Base-by-base conservation (phyloP, 177 flowering plant species). In the Vitis hybrid region DNA sequence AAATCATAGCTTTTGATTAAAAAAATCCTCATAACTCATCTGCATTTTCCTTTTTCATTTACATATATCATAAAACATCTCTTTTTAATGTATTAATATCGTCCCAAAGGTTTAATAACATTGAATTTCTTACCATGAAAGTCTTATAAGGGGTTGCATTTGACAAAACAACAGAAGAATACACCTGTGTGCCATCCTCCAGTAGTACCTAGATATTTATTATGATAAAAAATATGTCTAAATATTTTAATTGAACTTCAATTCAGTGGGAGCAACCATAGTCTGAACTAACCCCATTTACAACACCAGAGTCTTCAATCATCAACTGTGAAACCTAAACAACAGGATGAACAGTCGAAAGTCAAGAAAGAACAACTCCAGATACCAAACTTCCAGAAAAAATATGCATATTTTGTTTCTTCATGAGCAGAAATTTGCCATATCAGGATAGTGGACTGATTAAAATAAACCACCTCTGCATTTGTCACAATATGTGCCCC, bases 101-200 rank as follows among this genome's bases (percentile, higher is more conserved):
- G 3, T 24, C 27, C 27, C 27, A 24, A 24, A 24, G 46, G 0
- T 35, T 6, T 35, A 35, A 35, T 35, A 35, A 35, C 46, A 35
- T 35, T 35, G 46, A 24, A 24, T 0, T 35, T 35, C 18, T 80
- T 85, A 92, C 98, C 97, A 86, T 78, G 80, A 95, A 95, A 62
- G 99, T 95, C 70, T 72, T 85, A 67, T 90, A 85, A 57, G 99
- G 92, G n/a, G 99, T 95, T 35, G 97, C 94, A 84, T 95, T 95
- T 54, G 99, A 93, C 75, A 95, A 74, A 70, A 95, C 93, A 80
- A 83, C 79, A 52, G 97, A 86, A 57, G 98, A 85, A 46, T 72
- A 80, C 72, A 95, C 85, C 53, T 53, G 15, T 52, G 92, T 83
- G 35, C 97, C 98, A 81, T 91, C 97, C 71, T 86, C 86, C 79